Base-by-base conservation (phyloP, 2,329 filamentous ascomycete genomes). In the Elsinoe necatrix region DNA sequence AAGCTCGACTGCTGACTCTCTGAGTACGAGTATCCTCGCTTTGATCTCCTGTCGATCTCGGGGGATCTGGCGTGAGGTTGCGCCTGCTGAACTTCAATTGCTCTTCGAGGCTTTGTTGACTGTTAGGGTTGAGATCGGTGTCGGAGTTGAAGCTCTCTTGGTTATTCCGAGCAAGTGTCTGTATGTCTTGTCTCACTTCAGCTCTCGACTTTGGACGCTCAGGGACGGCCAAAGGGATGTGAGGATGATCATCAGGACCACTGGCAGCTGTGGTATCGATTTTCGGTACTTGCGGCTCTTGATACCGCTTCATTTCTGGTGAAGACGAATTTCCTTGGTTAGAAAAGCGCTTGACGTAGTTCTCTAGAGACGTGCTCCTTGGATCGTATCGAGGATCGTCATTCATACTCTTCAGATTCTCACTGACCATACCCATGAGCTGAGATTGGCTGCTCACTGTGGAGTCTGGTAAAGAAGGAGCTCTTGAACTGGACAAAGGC, bases 401-500 rank as follows among this genome's bases (percentile, higher is more conserved):
- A 18, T 45, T 45, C 41, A 45, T 45, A 23, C 42, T 42, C 16
- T 45, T 47, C 1, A 59, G 48, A 16, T 59, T 59, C 12, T 61
- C 59, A 31, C 55, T 56, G 3, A 59, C 59, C 25, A 54, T 55
- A 29, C 55, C 54, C 58, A 59, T 61, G 1, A 61, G 55, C 23
- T 60, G 58, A n/a, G 66, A 66, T 20, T 54, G 41, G 21, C 59
- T 60, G 57, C 63, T 66, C 12, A 65, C 72, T 39, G 78, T 76
- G 0, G 80, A 81, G 25, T 73, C 75, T 18, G 75, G 76, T 31
- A 78, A 69, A 3, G 79, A 83, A 55, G 75, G 74, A 4, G 73
- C 74, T 54, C 78, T 73, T 4, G 81, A 84, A 58, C 79, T 79
- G 1, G 79, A 78, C 8, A 81, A 81, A n/a, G 79, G 78, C 37